Evolutionary conservation across 345 rosid species (phyloP), one percentile per base, ranked within the genome.

Genomic region (Toxicodendron radicans): DNA sequence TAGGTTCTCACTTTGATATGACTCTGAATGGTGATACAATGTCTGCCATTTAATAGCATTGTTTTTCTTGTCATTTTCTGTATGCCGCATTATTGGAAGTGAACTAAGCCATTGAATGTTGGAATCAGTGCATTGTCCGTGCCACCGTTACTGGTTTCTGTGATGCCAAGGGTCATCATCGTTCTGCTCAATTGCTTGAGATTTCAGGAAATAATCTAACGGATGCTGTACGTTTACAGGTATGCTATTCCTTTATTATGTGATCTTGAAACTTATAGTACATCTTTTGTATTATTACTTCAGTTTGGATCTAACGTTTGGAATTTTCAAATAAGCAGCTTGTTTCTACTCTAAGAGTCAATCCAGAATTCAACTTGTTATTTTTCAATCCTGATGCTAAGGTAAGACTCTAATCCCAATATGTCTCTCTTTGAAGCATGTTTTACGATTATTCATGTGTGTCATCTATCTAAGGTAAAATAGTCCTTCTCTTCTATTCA

Each of bases 211-310:
- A 73, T 49, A 75, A 77, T 81, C 90, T 92, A 57, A 86, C 97
- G 9, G 95, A 91, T 85, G 94, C 97, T 81, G 76, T 88, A 69
- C 79, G 82, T 70, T 83, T 94, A 82, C 93, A 89, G 93, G 99
- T 94, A 79, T 79, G 76, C 74, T 72, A 38, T 77, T 75, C 30
- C 30, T 75, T 49, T 23, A 72, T 66, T 38, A 61, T 66, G 38
- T 54, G 58, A 16, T 74, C 62, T 0, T 58, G 7, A 12, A 54
- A 73, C 16, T 69, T 11, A 58, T 11, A 30, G 43, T 30, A 18
- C 27, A 24, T 10, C 32, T 27, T 61, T 62, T 11, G 21, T 17
- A 20, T 48, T 46, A 12, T 51, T 70, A 20, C 49, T 38, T 14
- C 24, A 32, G 46, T 53, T 52, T 61, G 64, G 62, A 64, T 73